Base-by-base conservation (phyloP, 2,329 filamentous ascomycete genomes). In the Lecanosticta acicola region DNA sequence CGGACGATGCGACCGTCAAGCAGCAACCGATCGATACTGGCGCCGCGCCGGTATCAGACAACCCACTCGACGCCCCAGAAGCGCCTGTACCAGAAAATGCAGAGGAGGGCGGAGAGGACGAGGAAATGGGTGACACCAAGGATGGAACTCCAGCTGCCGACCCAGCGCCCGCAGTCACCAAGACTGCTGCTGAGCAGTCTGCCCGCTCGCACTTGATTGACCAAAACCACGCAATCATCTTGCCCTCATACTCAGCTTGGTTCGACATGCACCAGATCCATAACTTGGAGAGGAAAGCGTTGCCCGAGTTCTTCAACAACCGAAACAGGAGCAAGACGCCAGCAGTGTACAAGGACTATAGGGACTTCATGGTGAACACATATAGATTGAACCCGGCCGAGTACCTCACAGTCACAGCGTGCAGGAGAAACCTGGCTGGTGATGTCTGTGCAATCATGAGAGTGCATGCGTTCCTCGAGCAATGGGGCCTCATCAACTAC, bases 341-440 rank as follows among this genome's bases (percentile, higher is more conserved):
- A 1, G 84, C 89, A 39, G 87, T 97, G 17, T 98, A 98, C 75
- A 97, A 97, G 70, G 93, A 98, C 65, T 98, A 98, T 69, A 84
- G 93, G 58, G 93, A 98, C 65, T 98, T 98, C 65, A 98, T 98
- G 93, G 89, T 98, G 72, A 98, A 98, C 72, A 97, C 93, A 11
- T 98, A 98, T 70, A 84, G 93, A 32, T 74, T 98, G 46, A 98
- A 97, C 65, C 93, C 93, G 3, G 79, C 89, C 43, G 93, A 98
- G 68, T 98, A 98, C 63, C 77, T 98, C 45, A 98, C 93, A 3
- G 91, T 98, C 44, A 98, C 93, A 9, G 93, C 93, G 41, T 98
- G 93, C 66, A 80, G 93, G 54, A 81, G 93, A 57, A 98, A 98
- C 66, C 71, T 98, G 62, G 93, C 93, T 17, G 93, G 93, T 55